Percentiles rank a stretch among this genome's conserved stretches.
These are phyloP conservation scores for Cairneyella variabilis DNA, from an alignment of 495 filamentous ascomycete genomes.

Conservation along the genomic window DNA sequence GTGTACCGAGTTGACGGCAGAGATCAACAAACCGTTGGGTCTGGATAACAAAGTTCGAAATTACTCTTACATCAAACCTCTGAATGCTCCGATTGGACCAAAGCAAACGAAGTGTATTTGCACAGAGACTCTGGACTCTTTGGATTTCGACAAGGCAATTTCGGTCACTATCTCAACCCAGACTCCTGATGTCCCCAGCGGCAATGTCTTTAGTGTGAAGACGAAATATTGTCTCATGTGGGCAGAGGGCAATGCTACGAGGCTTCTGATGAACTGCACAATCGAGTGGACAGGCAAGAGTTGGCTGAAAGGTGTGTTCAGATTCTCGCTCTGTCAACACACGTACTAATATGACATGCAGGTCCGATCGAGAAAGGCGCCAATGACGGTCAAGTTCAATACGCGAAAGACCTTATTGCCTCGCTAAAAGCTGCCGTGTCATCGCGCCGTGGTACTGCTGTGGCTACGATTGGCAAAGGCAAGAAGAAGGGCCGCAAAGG, in stretches of 20 bases:
- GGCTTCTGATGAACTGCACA: slow-evolving; percentile 77
- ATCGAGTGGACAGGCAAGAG: slow-evolving; percentile 98
- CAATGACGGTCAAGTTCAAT: slow-evolving; percentile 80
- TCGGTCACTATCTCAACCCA: slow-evolving; percentile 76
- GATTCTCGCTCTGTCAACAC: neutral
- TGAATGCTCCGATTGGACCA: slow-evolving; percentile 79
- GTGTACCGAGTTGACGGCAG: slow-evolving; percentile 77
- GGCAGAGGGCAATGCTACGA: slow-evolving; percentile 79
- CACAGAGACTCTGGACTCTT: slow-evolving; percentile 71
- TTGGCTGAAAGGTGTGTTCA: slow-evolving; percentile 83
- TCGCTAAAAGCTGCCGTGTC: slow-evolving; percentile 69
- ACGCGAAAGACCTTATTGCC: slow-evolving; percentile 71
- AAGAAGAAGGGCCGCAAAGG: slow-evolving; percentile 52
- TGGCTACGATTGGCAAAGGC: slow-evolving; percentile 41
- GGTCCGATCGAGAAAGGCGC: slow-evolving; percentile 95
- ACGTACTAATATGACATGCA: slow-evolving; percentile 18
- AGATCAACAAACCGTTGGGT: slow-evolving; percentile 72
- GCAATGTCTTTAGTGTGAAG: slow-evolving; percentile 85
- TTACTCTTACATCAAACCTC: slow-evolving; percentile 89
- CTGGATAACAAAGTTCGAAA: slow-evolving; percentile 64
- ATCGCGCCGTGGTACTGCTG: slow-evolving; percentile 51
- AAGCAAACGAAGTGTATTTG: slow-evolving; percentile 95
- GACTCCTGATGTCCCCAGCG: slow-evolving; percentile 92
- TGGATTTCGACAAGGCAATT: slow-evolving; percentile 85
- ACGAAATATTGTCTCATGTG: slow-evolving; percentile 93